phyloP scores from a whole-genome alignment of 345 rosid genomes.

The Syzygium aromaticum region DNA sequence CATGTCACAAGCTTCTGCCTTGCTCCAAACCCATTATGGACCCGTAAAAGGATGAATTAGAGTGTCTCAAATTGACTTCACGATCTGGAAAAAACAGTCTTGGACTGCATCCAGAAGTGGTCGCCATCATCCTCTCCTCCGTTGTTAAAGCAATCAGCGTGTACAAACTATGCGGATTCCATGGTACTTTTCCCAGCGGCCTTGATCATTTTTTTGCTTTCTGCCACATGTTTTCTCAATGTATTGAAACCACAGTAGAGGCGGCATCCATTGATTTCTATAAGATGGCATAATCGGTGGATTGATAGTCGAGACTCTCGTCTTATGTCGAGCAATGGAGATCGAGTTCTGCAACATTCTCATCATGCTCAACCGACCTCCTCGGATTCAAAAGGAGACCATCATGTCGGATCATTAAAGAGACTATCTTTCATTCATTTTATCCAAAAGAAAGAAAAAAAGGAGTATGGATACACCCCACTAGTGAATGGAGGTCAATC shows the following conservation, averaged over 20 bases:
- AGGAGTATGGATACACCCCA: not conserved
- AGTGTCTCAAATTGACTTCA: not conserved
- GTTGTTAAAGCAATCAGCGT: not conserved
- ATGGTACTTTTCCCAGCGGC: not conserved
- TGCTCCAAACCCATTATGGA: not conserved
- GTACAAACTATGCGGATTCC: not conserved
- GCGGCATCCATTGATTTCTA: not conserved
- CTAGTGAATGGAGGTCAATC: not conserved
- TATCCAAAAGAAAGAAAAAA: not conserved
- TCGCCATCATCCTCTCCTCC: not conserved
- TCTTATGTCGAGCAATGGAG: not conserved
- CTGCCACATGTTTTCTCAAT: not conserved
- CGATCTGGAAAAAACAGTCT: not conserved
- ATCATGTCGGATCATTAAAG: not conserved
- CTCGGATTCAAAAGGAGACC: not conserved
- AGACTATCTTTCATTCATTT: not conserved
- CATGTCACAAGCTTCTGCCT: not conserved
- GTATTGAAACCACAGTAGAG: not conserved
- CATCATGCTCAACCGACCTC: not conserved
- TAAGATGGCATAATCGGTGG: not conserved
- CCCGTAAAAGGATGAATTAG: not conserved
- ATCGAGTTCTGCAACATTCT: not conserved
- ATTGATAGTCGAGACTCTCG: not conserved
- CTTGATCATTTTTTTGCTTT: not conserved
- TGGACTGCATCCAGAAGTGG: not conserved